A percentile compares a stretch with the other conserved stretches of the same genome.
These are phyloP conservation scores for Mycena rosella DNA, from an alignment of 768 basidiomycete genomes.

Conservation along the genomic window DNA sequence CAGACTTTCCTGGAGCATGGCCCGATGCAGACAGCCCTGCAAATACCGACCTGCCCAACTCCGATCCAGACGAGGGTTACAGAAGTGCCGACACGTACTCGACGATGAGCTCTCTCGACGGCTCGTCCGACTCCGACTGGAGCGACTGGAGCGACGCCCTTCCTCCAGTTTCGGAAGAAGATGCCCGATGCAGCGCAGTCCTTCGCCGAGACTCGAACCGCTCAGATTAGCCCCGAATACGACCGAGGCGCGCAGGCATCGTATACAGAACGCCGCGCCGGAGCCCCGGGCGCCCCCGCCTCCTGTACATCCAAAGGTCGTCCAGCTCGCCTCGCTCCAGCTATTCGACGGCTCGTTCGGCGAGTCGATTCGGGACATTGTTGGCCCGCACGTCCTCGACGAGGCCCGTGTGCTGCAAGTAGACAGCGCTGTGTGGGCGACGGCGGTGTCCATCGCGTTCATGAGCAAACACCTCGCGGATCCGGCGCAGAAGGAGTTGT, in stretches of 20 bases:
- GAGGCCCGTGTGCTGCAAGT: constrained; percentile 47
- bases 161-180: constrained; percentile 43
- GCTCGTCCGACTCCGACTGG: constrained; percentile 48
- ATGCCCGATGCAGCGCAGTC: constrained; percentile 43
- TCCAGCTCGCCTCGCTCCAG: constrained; percentile 56
- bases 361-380: constrained; percentile 47
- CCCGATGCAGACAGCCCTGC: constrained; percentile 7
- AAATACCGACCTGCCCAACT: constrained; percentile 15
- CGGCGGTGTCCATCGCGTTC: constrained; percentile 61
- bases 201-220: constrained; percentile 48
- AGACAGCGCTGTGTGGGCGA: constrained; percentile 60
- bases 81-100: constrained; percentile 54
- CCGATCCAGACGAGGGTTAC: constrained; percentile 41
- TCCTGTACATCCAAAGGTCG: constrained; percentile 43
- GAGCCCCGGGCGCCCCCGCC: constrained; percentile 28
- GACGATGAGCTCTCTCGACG: constrained; percentile 63
- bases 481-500: constrained; percentile 53
- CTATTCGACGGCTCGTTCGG: constrained; percentile 63
- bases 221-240: constrained; percentile 28
- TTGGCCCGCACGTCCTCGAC: constrained; percentile 50
- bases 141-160: constrained; percentile 50
- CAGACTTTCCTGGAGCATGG: constrained; percentile 35
- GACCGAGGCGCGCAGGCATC: constrained; percentile 6
- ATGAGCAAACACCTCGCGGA: constrained; percentile 51
- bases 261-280: background rate